phyloP scores from a whole-genome alignment of 345 rosid genomes.

The Melaleuca quinquenervia region DNA sequence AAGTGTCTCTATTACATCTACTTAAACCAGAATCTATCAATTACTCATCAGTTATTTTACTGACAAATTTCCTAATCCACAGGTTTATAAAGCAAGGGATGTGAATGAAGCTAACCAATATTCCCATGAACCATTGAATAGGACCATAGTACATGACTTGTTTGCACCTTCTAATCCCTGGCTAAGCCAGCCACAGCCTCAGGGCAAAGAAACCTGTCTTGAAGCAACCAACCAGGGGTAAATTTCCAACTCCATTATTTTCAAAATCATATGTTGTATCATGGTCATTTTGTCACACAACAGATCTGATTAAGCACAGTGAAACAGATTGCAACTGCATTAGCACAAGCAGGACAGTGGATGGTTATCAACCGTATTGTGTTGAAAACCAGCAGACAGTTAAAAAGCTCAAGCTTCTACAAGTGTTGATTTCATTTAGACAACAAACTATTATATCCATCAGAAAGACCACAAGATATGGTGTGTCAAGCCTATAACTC shows the following conservation, averaged over 20 bases:
- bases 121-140: slow-evolving; percentile 29
- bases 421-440: neutral
- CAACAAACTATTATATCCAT: neutral
- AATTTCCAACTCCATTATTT: neutral
- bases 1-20: neutral
- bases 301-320: neutral
- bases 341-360: slow-evolving; percentile 1
- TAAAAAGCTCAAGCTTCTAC: neutral
- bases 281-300: neutral
- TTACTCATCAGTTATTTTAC: neutral
- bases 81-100: slow-evolving; percentile 40
- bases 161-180: slow-evolving; percentile 49
- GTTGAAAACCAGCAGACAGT: neutral
- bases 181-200: slow-evolving; percentile 54
- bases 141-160: slow-evolving; percentile 32
- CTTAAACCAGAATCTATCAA: slow-evolving; percentile 1
- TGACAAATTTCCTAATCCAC: slow-evolving; percentile 8
- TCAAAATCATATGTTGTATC: neutral
- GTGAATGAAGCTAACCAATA: slow-evolving; percentile 23
- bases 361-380: neutral
- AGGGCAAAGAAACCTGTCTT: slow-evolving; percentile 26
- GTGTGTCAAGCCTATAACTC: neutral
- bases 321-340: slow-evolving; percentile 50
- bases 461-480: neutral
- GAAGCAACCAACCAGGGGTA: slow-evolving; percentile 55